phyloP scores from a whole-genome alignment of 805 yeast genomes.

The Saccharomycopsis selenospora region DNA sequence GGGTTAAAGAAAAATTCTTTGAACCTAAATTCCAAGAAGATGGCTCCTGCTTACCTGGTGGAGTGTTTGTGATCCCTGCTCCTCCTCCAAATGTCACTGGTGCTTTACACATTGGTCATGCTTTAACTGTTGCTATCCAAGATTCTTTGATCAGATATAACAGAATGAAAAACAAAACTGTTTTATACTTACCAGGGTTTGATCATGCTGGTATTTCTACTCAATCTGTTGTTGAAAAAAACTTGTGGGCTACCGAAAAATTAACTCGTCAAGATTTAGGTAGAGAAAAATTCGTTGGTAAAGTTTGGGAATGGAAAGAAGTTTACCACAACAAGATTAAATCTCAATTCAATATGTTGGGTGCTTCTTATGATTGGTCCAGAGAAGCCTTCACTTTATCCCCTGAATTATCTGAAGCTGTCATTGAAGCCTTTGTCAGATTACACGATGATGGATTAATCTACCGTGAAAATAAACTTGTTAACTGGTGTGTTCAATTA shows the following conservation, averaged over 20 bases:
- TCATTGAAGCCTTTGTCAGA: conserved; percentile 82
- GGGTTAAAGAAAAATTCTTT: conserved; percentile 83
- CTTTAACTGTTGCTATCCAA: conserved; percentile 90
- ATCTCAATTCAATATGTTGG: conserved; percentile 74
- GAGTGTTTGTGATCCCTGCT: conserved; percentile 87
- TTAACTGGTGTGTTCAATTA: conserved; percentile 93
- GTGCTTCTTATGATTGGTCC: conserved; percentile 96
- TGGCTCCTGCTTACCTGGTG: conserved; percentile 75
- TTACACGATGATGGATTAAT: conserved; percentile 92
- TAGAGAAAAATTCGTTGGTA: conserved; percentile 78
- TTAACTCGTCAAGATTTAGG: conserved; percentile 93
- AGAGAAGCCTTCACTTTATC: conserved; percentile 91
- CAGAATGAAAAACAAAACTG: conserved; percentile 96
- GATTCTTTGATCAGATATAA: conserved; percentile 88
- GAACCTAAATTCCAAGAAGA: conserved; percentile 75
- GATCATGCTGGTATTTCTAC: conserved; percentile 99
- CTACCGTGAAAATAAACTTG: conserved; percentile 87
- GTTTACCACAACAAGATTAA: conserved; percentile 83
- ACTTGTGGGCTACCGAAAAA: conserved; percentile 79
- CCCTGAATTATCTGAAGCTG: conserved; percentile 71
- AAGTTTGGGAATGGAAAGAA: conserved; percentile 98
- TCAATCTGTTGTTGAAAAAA: conserved; percentile 96
- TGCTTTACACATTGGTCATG: conserved; percentile 97
- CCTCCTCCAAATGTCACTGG: conserved; percentile 99
- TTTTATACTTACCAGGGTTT: conserved; percentile 88